Percentiles rank a stretch among this genome's conserved stretches.
These are phyloP conservation scores for Naganishia vaughanmartiniae DNA, from an alignment of 768 basidiomycete species.

Conservation along the genomic window DNA sequence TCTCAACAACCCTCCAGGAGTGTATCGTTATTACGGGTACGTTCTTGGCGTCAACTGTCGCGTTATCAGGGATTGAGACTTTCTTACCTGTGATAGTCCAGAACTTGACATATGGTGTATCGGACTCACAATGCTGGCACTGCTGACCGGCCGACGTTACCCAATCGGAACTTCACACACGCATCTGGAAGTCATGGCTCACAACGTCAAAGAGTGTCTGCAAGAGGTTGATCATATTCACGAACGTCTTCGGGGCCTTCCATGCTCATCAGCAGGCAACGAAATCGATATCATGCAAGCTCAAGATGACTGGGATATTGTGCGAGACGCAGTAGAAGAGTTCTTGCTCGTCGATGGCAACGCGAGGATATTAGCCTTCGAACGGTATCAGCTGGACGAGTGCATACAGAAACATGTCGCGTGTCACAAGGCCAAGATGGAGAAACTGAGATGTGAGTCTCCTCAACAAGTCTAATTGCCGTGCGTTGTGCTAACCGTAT, in stretches of 20 bases:
- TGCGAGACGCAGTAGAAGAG: slow-evolving; percentile 44
- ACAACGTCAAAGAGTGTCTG: slow-evolving; percentile 50
- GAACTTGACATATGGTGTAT: slow-evolving; percentile 57
- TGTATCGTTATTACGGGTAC: slow-evolving; percentile 51
- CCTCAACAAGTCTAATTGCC: background rate
- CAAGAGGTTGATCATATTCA: slow-evolving; percentile 45
- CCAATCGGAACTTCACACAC: slow-evolving; percentile 54
- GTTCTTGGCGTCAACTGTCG: background rate
- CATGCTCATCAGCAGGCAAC: slow-evolving; percentile 28
- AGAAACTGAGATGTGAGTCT: slow-evolving; percentile 1
- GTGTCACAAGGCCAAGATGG: background rate
- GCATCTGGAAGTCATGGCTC: slow-evolving; percentile 45
- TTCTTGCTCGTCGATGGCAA: slow-evolving; percentile 52
- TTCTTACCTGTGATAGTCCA: slow-evolving; percentile 42
- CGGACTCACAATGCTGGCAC: slow-evolving; percentile 53
- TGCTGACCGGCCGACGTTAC: slow-evolving; percentile 51
- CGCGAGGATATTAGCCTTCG: slow-evolving; percentile 50
- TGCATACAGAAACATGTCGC: slow-evolving; percentile 6
- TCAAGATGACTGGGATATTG: slow-evolving; percentile 41
- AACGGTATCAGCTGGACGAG: slow-evolving; percentile 42
- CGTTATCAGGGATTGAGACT: too few relatives aligned
- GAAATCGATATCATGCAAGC: slow-evolving; percentile 34
- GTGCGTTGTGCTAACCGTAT: background rate
- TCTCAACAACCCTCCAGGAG: slow-evolving; percentile 51
- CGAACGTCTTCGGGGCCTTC: slow-evolving; percentile 23